Base-by-base conservation (phyloP, 169 alveolate species). In the Eimeria nieschulzi region DNA sequence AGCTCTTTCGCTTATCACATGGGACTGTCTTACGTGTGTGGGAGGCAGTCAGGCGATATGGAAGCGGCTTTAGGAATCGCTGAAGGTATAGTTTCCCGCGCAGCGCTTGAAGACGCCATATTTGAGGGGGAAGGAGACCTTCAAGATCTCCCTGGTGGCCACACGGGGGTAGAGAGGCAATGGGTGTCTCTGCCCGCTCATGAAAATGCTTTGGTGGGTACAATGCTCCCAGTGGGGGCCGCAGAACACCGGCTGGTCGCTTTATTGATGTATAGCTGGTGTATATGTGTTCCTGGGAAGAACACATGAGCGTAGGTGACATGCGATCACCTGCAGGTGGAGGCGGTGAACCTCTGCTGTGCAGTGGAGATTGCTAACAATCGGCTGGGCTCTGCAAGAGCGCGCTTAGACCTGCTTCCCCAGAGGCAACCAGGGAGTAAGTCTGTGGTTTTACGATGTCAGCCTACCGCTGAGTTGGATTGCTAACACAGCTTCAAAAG, bases 311-410 rank as follows among this genome's bases (percentile, higher is more conserved):
- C 46, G 46, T 3, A 33, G 46, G 6, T 33, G 3, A 33, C 46
- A 33, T 33, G 46, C 46, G 46, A 33, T 17, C 5, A 12, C 7
- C 23, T 63, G n/a, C 90, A 82, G 90, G 90, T 39, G 90, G 78
- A 54, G 12, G 90, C 90, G 9, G 90, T 76, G n/a, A 82, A 82
- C 19, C 75, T 82, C 61, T 63, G 90, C 53, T 33, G 78, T 13
- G 90, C 90, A 9, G 75, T 61, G 76, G 90, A 63, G 59, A 63
- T 82, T 12, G 23, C 25, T 61, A 46, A 33, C 19, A 63, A 33
- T 13, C 66, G 61, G n/a, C 54, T 80, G 75, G 26, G 23, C 23
- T 7, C 90, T 82, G 90, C 90, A 82, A 82, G 46, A 0, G 90
- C 46, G 12, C 76, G 63, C 46, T 19, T 82, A 54, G n/a, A 19